Evolutionary conservation across 352 stramenopile genomes (phyloP).

Genomic region (Phytophthora tentaculata): DNA sequence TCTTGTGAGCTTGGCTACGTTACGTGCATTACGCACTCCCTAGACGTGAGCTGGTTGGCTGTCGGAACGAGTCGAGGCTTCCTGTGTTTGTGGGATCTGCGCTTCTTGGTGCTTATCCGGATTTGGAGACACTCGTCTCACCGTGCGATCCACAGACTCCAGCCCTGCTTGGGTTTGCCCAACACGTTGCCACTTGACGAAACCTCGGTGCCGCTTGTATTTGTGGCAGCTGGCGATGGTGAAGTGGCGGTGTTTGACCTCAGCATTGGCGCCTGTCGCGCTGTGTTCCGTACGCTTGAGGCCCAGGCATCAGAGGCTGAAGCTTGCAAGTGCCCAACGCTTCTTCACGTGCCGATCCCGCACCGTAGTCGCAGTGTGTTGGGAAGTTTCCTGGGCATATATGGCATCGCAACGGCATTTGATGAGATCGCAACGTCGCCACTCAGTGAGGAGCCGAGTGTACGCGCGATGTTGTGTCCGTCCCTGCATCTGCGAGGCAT

Average conservation of each 20-base stretch:
- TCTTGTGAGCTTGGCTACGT: slow-evolving; percentile 96
- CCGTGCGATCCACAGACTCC: slow-evolving; percentile 89
- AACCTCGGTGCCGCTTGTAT: slow-evolving; percentile 91
- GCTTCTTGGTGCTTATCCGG: slow-evolving; percentile 95
- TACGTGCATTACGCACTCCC: slow-evolving; percentile 94
- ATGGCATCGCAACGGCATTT: slow-evolving; percentile 80
- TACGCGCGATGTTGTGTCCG: slow-evolving; percentile 90
- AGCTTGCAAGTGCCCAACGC: slow-evolving; percentile 72
- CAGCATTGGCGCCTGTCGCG: slow-evolving; percentile 90
- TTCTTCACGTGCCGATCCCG: slow-evolving; percentile 79
- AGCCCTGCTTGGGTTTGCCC: slow-evolving; percentile 82
- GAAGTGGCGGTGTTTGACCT: slow-evolving; percentile 91
- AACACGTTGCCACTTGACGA: slow-evolving; percentile 77
- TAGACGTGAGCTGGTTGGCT: slow-evolving; percentile 95
- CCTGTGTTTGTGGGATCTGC: slow-evolving; percentile 96
- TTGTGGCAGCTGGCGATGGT: slow-evolving; percentile 93
- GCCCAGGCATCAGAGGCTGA: slow-evolving; percentile 78
- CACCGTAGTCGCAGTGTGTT: slow-evolving; percentile 75
- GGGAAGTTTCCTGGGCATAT: slow-evolving; percentile 81
- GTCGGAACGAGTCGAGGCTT: slow-evolving; percentile 95
- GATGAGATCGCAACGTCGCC: slow-evolving; percentile 82
- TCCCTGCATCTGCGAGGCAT: slow-evolving; percentile 87
- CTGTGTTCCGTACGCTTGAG: slow-evolving; percentile 92
- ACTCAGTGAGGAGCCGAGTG: slow-evolving; percentile 79
- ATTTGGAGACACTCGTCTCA: slow-evolving; percentile 96